Evolutionary conservation across 148 eudicot genomes (phyloP), one percentile per base, ranked within the genome.

Genomic region (Nyssa sinensis): DNA sequence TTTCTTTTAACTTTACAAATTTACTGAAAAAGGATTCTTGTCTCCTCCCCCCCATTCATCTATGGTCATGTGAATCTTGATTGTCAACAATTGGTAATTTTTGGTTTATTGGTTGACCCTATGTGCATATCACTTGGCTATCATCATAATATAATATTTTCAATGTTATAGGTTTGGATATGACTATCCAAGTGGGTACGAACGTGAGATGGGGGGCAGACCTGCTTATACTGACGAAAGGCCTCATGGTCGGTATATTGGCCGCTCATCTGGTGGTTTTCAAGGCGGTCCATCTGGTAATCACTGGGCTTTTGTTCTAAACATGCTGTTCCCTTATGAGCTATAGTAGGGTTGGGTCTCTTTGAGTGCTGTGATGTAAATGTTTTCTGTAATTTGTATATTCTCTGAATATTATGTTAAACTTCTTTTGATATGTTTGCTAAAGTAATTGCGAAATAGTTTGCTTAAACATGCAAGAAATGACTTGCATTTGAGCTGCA

Each of bases 161-260:
- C 58, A 11, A 24, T 57, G 57, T 35, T 74, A 34, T 82, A 96
- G 99, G 89, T 93, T 91, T 86, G 96, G 92, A 19, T 88, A 93
- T 84, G 93, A 91, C 75, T 70, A 84, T 79, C 89, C 86, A 51
- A 84, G 90, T 78, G 95, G 92, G 7, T 86, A 90, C 80, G 98
- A 93, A 3, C 96, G 99, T 69, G 94, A 92, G 14, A 78, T 81
- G 71, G 97, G 92, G 9, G 96, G 92, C 67, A 94, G 98, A 72
- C 83, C 79, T 74, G 94, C 91, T 69, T 95, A 84, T 82, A 84
- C 65, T 77, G 94, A 87, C 77, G 98, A 89, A 28, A 89, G 97
- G 87, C 92, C 95, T 70, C 93, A 84, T 84, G 98, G 99, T 74
- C 90, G 99, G 64, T 89, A 76, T 64, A 59, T 70, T 68, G 94